Conservation (phyloP, 257 asterid genomes). For the Datura wrightii region DNA sequence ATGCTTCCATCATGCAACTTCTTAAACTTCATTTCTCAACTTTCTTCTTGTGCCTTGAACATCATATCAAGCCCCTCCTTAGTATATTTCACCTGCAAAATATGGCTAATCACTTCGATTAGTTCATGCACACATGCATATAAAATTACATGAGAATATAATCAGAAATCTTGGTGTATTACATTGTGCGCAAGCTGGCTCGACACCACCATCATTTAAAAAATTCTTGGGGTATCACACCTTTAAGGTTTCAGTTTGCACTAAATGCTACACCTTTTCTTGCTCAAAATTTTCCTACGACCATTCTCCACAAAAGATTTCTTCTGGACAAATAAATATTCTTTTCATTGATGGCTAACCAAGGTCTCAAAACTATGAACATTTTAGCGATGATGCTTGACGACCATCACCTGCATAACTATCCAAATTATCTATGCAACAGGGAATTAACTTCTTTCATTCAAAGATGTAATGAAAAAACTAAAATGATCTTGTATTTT, state of each 20-base stretch:
- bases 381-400: neutral
- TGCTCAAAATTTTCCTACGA: neutral
- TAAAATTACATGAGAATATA: too few relatives aligned
- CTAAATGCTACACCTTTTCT: slow-evolving; percentile 8
- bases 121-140: too few relatives aligned
- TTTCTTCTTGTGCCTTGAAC: too few relatives aligned
- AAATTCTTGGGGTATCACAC: neutral
- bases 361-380: neutral
- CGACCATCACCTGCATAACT: neutral
- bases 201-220: neutral
- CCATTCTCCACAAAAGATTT: neutral
- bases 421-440: neutral
- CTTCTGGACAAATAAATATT: neutral
- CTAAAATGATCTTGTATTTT: neutral
- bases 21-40: too few relatives aligned
- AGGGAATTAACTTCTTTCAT: neutral
- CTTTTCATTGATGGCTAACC: neutral
- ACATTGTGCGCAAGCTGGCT: neutral
- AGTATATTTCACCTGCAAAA: too few relatives aligned
- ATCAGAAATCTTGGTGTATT: neutral
- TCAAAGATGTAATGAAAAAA: neutral
- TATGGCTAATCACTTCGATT: too few relatives aligned
- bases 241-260: neutral
- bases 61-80: too few relatives aligned
- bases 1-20: too few relatives aligned